phyloP scores from a whole-genome alignment of 2,329 filamentous ascomycete species.

The Stromatinia cepivora region DNA sequence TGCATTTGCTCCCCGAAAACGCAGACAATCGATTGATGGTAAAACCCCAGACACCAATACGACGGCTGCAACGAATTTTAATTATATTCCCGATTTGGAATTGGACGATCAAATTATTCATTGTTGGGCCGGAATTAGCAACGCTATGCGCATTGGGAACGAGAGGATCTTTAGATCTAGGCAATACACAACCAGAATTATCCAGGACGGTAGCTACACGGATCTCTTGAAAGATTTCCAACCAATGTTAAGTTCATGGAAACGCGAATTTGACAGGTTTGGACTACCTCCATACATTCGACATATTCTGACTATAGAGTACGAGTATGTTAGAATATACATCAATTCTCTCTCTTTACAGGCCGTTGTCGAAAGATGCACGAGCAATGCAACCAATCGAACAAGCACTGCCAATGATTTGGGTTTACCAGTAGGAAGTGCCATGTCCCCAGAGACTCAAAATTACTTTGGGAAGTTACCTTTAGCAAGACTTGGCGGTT shows the following conservation, averaged over 20 bases:
- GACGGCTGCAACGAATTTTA: slow-evolving; percentile 59
- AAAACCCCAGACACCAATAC: slow-evolving; percentile 61
- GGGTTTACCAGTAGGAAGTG: slow-evolving; percentile 43
- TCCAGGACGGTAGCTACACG: slow-evolving; percentile 82
- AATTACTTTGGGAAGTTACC: slow-evolving; percentile 65
- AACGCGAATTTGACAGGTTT: slow-evolving; percentile 77
- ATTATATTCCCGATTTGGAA: slow-evolving; percentile 66
- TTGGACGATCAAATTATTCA: slow-evolving; percentile 72
- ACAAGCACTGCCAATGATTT: slow-evolving; percentile 40
- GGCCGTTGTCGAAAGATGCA: slow-evolving; percentile 90
- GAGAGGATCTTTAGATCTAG: slow-evolving; percentile 84
- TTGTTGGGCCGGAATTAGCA: slow-evolving; percentile 92
- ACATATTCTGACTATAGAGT: slow-evolving; percentile 88
- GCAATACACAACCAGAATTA: slow-evolving; percentile 84
- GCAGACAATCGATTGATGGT: slow-evolving; percentile 49
- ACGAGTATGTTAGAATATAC: slow-evolving; percentile 92
- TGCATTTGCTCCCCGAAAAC: slow-evolving; percentile 49
- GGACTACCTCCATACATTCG: slow-evolving; percentile 64
- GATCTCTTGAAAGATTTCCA: slow-evolving; percentile 78
- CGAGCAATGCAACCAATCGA: slow-evolving; percentile 64
- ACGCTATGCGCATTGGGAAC: slow-evolving; percentile 89
- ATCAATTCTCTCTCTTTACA: slow-evolving; percentile 92
- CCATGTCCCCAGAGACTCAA: slow-evolving; percentile 62
- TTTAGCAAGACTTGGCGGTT: slow-evolving; percentile 62
- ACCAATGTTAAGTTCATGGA: slow-evolving; percentile 76